These are phyloP conservation scores for Articulospora tetracladia DNA, from an alignment of 495 filamentous ascomycete genomes.

Conservation along the genomic window DNA sequence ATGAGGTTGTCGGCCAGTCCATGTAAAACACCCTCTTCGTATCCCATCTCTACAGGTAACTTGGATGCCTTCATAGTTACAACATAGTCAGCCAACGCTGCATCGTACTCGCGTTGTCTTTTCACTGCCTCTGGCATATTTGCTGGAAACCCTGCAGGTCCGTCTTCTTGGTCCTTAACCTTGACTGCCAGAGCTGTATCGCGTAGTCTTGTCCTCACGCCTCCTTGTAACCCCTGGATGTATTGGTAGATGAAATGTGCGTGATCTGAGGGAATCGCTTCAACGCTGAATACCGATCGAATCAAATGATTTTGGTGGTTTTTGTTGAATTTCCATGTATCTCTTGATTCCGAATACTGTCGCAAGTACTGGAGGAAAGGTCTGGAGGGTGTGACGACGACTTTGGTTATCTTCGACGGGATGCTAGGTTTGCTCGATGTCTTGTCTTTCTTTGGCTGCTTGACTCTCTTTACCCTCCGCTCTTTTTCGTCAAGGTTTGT, in stretches of 20 bases:
- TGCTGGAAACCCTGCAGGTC: slow-evolving; percentile 34
- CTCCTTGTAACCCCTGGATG: slow-evolving; percentile 66
- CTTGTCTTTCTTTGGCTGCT: slow-evolving; percentile 31
- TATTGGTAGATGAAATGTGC: slow-evolving; percentile 64
- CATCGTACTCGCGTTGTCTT: slow-evolving; percentile 49
- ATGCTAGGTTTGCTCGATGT: slow-evolving; percentile 10
- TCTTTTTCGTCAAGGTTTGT: slow-evolving; percentile 21
- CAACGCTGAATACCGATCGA: slow-evolving; percentile 70
- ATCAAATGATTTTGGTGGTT: slow-evolving; percentile 76
- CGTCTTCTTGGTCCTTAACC: slow-evolving; percentile 43
- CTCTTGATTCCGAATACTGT: slow-evolving; percentile 60
- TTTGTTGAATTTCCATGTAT: slow-evolving; percentile 91
- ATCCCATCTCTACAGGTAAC: slow-evolving; percentile 24
- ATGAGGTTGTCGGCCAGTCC: slow-evolving; percentile 16
- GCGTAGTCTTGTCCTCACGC: slow-evolving; percentile 57
- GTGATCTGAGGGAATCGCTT: slow-evolving; percentile 60
- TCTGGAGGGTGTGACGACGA: slow-evolving; percentile 34
- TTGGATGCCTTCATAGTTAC: slow-evolving; percentile 12
- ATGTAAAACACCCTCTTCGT: slow-evolving; percentile 28
- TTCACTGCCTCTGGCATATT: slow-evolving; percentile 30
- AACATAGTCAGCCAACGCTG: slow-evolving; percentile 40
- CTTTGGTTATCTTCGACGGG: slow-evolving; percentile 34
- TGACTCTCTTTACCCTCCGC: slow-evolving; percentile 18
- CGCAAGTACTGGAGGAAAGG: slow-evolving; percentile 70
- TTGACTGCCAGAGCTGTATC: slow-evolving; percentile 55